Evolutionary conservation across 202 grass and related monocot genomes (phyloP), one percentile per base, ranked within the genome.

Genomic region (Schoenoplectus triqueter): DNA sequence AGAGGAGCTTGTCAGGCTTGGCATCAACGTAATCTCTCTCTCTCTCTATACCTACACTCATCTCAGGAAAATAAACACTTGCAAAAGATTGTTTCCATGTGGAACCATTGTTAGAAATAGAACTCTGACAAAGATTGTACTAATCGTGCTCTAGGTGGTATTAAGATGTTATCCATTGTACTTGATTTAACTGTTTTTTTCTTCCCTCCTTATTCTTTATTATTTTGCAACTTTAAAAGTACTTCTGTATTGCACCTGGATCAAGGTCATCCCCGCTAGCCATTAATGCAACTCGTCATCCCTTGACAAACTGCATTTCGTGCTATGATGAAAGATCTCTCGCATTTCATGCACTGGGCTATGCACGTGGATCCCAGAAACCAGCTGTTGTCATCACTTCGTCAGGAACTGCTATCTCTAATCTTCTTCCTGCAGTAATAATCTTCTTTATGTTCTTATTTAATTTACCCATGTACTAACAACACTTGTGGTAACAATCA

Each of bases 251-350:
- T 89, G 95, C 95, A 85, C 95, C 92, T 87, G 95, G 92, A 82
- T 98, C 92, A 42, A 92, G 95, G 88, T 98, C 95, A 83, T 98
- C 91, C 81, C 92, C 92, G 80, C 95, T 98, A 89, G 92, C 95
- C 66, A 89, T 95, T 84, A 87, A 88, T 88, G 92, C 95, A 81
- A 89, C 87, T 84, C 57, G 71, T 73, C 95, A 98, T 92, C 86
- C 91, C 68, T 88, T 84, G 64, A 88, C 92, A 89, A 95, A 86
- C 80, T 98, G 95, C 86, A 89, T 95, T 88, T 98, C 95, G 56
- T 98, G 92, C 90, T 98, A 92, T 80, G 95, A 98, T 86, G 95
- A 98, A 73, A 91, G 92, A 21, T 98, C 95, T 87, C 95, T 98
- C 83, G 95, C 91, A 92, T 98, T 98, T 92, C 88, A 98, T 89